phyloP scores from a whole-genome alignment of 345 rosid species.

The Lepidium sativum region DNA sequence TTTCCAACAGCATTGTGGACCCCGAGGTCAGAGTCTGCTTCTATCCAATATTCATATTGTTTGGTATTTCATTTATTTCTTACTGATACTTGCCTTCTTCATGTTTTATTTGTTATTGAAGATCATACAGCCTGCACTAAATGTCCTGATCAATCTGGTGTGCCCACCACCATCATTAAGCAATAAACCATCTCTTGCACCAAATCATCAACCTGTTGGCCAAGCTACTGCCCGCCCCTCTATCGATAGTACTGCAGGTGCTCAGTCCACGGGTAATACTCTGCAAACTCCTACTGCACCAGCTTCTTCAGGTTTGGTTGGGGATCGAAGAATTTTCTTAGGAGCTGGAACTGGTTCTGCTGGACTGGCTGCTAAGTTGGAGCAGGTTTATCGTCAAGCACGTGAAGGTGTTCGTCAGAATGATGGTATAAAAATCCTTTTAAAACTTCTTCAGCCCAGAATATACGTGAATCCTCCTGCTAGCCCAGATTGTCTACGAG shows the following conservation, averaged over 20 bases:
- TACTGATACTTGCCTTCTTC: constrained; percentile 1
- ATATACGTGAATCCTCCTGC: constrained; percentile 76
- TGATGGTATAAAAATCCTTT: constrained; percentile 94
- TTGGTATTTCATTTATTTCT: constrained; percentile 13
- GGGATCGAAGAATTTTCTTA: constrained; percentile 87
- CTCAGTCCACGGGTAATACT: constrained; percentile 35
- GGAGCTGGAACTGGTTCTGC: constrained; percentile 98
- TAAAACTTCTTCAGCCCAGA: constrained; percentile 92
- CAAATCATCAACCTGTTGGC: constrained; percentile 22
- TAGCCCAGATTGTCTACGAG: constrained; percentile 87
- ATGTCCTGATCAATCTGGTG: constrained; percentile 86
- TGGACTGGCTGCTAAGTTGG: constrained; percentile 97
- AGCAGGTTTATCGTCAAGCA: constrained; percentile 91
- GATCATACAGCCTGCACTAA: constrained; percentile 94
- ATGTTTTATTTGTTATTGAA: constrained; percentile 32
- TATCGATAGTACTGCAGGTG: constrained; percentile 27
- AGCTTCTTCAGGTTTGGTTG: constrained; percentile 81
- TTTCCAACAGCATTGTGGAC: constrained; percentile 72
- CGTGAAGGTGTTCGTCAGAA: constrained; percentile 93
- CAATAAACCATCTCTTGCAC: constrained; percentile 53
- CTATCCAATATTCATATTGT: constrained; percentile 2
- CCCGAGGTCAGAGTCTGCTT: constrained; percentile 60
- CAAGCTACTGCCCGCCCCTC: constrained; percentile 42
- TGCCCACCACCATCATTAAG: constrained; percentile 99
- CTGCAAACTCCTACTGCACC: constrained; percentile 49